Evolutionary conservation across 2,329 filamentous ascomycete genomes (phyloP), one percentile per base, ranked within the genome.

Genomic region (Macrophomina phaseolina): DNA sequence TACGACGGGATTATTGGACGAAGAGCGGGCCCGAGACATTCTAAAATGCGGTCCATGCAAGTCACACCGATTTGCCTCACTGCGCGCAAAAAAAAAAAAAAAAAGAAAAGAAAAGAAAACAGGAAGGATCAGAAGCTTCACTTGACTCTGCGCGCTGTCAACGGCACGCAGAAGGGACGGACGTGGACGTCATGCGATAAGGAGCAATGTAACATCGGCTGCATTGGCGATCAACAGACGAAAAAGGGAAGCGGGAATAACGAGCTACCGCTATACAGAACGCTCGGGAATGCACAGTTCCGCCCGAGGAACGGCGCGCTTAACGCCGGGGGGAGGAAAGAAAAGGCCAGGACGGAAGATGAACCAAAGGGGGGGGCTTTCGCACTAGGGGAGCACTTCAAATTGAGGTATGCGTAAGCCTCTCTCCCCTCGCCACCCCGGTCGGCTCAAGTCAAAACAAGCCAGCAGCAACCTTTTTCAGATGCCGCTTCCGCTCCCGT

Each of bases 391-490:
- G 23, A 23, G 11, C 11, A 45, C 11, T 45, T 14, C 52, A 55
- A 55, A 55, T 55, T 55, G 52, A 23, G 52, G 38, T 12, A 55
- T 46, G 56, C 56, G 56, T 61, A 61, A 61, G 40, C 56, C 14
- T 30, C 49, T 9, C 49, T 52, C 28, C 11, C 42, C 42, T 23
- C 23, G 23, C 23, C 23, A 23, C 23, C 23, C 23, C 3, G 23
- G 23, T 23, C 23, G 23, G 42, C 5, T 18, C 30, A 11, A 12
- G 28, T 52, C 49, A 52, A 34, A 51, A 51, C 48, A 30, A 7
- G 16, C 11, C 36, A 32, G 23, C 48, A 34, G 49, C 5, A 34
- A 61, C 16, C 28, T 12, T 23, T 23, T 23, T 23, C 23, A 14
- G 42, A 48, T 48, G 40, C 42, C 28, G 56, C 28, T 18, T 32